A percentile compares a stretch with the other conserved stretches of the same genome.
phyloP scores from a whole-genome alignment of 164 flowering plant species.

The Macadamia integrifolia region DNA sequence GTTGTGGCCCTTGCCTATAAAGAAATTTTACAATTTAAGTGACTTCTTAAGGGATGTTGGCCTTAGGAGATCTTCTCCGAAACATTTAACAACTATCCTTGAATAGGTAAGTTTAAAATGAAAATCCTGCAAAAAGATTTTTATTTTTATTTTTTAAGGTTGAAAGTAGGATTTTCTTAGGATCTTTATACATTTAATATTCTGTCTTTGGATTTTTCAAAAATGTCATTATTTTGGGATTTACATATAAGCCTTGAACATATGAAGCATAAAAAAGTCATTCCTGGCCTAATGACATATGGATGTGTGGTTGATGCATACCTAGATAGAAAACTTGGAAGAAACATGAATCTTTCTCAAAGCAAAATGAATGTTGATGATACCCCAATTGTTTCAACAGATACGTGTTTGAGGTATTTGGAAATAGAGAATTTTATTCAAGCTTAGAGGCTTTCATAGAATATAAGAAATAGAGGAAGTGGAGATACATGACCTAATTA shows the following conservation, averaged over 20 bases:
- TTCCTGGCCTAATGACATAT: slow-evolving; percentile 83
- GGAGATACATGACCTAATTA: slow-evolving; percentile 61
- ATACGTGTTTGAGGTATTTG: slow-evolving; percentile 76
- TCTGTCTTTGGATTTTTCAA: slow-evolving; percentile 77
- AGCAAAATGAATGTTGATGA: slow-evolving; percentile 42
- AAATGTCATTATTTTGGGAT: slow-evolving; percentile 86
- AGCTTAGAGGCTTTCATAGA: slow-evolving; percentile 11
- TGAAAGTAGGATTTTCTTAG: slow-evolving; percentile 65
- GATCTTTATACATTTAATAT: slow-evolving; percentile 83
- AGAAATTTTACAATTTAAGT: slow-evolving; percentile 56
- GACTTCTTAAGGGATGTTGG: slow-evolving; percentile 74
- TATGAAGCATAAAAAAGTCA: slow-evolving; percentile 58
- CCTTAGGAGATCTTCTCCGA: slow-evolving; percentile 81
- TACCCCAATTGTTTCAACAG: slow-evolving; percentile 44
- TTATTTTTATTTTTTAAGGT: slow-evolving; percentile 40
- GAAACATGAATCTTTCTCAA: slow-evolving; percentile 64
- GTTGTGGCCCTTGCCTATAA: slow-evolving; percentile 62
- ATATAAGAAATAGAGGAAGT: slow-evolving; percentile 31
- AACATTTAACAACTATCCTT: slow-evolving; percentile 72
- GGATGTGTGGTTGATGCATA: slow-evolving; percentile 89
- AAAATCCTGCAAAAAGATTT: slow-evolving; percentile 70
- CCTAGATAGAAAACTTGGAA: slow-evolving; percentile 60
- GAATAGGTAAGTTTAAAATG: slow-evolving; percentile 85
- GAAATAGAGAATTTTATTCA: slow-evolving; percentile 83
- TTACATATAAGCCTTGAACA: slow-evolving; percentile 85